A percentile compares a stretch with the other conserved stretches of the same genome.
These are phyloP conservation scores for Irpex rosettiformis DNA, from an alignment of 1,284 basidiomycete genomes.

Conservation along the genomic window DNA sequence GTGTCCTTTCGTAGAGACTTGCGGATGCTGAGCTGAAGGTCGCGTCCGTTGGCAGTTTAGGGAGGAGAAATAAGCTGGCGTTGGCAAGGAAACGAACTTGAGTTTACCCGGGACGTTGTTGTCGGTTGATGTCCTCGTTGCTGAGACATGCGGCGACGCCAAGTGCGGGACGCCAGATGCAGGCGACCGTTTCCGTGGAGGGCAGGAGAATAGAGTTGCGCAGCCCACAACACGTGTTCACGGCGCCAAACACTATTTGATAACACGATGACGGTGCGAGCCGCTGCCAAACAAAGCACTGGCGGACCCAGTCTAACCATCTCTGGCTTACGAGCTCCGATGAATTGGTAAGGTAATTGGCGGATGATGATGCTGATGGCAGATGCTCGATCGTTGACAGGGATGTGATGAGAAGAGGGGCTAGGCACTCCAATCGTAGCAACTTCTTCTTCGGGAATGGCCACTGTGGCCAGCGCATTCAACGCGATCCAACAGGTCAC, in stretches of 20 bases:
- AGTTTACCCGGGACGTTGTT: too few species aligned
- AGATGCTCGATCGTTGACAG: conserved; percentile 5
- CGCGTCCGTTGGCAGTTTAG: too few species aligned
- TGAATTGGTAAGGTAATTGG: conserved; percentile 1
- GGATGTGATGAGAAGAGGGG: conserved; percentile 4
- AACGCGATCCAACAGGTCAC: background rate
- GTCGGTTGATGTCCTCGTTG: background rate
- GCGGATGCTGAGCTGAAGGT: too few species aligned
- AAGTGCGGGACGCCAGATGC: background rate
- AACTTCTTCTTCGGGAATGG: conserved; percentile 3
- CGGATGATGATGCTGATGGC: background rate
- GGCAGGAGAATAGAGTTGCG: conserved; percentile 2
- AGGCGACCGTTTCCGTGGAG: background rate
- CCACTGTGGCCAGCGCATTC: background rate
- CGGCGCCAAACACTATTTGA: background rate
- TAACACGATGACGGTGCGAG: conserved; percentile 1
- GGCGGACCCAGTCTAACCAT: conserved; percentile 3
- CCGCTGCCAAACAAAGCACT: background rate
- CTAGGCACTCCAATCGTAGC: conserved; percentile 3
- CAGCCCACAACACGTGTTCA: background rate
- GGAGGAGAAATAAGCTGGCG: too few species aligned
- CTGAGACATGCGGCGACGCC: background rate
- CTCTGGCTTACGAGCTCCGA: background rate
- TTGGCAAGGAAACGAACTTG: too few species aligned
- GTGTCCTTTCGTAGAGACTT: too few species aligned